Base-by-base conservation (phyloP, 345 rosid species). In the Rubroshorea leprosula region DNA sequence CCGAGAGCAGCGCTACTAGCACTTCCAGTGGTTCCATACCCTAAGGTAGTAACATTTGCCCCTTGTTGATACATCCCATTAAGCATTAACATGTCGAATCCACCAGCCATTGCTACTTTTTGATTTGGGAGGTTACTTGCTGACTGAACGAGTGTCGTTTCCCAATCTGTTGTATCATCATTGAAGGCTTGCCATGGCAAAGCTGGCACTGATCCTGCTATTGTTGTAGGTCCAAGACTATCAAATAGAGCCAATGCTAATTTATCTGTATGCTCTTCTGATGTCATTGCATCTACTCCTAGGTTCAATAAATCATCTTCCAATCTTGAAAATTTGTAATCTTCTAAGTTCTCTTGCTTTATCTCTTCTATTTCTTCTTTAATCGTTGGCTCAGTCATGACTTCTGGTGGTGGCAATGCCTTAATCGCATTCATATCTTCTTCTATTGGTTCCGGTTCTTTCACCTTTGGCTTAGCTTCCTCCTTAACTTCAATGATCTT, bases 241-340 rank as follows among this genome's bases (percentile, higher is more conserved):
- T 86, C 85, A 57, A 93, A 92, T 69, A 89, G 73, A 29, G 86
- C 91, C 60, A 85, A 54, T 0, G 84, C 87, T 46, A 80, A 50
- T 29, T 68, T 60, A 25, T 83, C 79, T n/a, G 73, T 79, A 14
- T 86, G 76, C 21, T 73, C 77, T 49, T 58, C 68, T 13, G 55
- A 55, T 13, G 72, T 77, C 2, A 62, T 29, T 6, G 68, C 68
- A 46, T 72, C 78, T 3, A 77, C 78, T 16, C 69, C 83, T 21
- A 89, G 66, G 71, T 86, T 67, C 55, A 92, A 55, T 15, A 89
- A 73, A 66, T 89, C 91, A 51, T 46, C 86, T 58, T 74, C 85
- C 58, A 61, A 65, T 57, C 69, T 62, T 35, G 41, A 14, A 20
- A 62, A 44, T 20, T 49, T 21, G 13, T 53, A 29, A 19, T 62